Evolutionary conservation across 2,329 filamentous ascomycete species (phyloP), one percentile per base, ranked within the genome.

Genomic region (Sphaerulina vaccinii): DNA sequence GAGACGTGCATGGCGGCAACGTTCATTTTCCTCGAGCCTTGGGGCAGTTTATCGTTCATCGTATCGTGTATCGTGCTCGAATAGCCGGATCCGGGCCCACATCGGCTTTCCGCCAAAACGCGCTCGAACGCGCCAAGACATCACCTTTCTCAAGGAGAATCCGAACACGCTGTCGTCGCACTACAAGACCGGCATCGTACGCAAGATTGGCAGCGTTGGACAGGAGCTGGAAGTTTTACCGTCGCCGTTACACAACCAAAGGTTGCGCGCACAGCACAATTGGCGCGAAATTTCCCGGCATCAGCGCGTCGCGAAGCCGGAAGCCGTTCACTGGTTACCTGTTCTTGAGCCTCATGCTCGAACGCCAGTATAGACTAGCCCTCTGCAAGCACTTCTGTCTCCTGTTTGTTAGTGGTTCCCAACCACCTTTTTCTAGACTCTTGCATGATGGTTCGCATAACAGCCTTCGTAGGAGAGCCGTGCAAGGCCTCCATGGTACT

Each of bases 181-280:
- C 27, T n/a, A 21, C 36, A 40, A 40, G 29, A 49, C 45, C 45
- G 36, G 45, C 36, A 49, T 40, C 10, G 19, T 10, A 49, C 21
- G 45, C 45, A 49, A 49, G 18, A 49, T 49, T 49, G 19, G 24
- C 15, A 33, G 16, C 36, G 45, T 40, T 49, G 45, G 24, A 27
- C 37, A 33, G 37, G 33, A 38, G 37, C 24, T 8, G 21, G 23
- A 32, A 19, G 27, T 48, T 48, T 15, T 32, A 22, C 39, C 24
- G 43, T 9, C 36, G n/a, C 19, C 45, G 36, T 33, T 49, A 36
- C 37, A 29, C 16, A 22, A 24, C 45, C 45, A 49, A 39, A 40
- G 45, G 45, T 40, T 8, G 36, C n/a, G 36, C 27, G 45, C 21
- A 41, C 36, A 49, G 36, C 36, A 27, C 19, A 40, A 49, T 40